Base-by-base conservation (phyloP, 164 flowering plant species). In the Tinospora cordifolia region DNA sequence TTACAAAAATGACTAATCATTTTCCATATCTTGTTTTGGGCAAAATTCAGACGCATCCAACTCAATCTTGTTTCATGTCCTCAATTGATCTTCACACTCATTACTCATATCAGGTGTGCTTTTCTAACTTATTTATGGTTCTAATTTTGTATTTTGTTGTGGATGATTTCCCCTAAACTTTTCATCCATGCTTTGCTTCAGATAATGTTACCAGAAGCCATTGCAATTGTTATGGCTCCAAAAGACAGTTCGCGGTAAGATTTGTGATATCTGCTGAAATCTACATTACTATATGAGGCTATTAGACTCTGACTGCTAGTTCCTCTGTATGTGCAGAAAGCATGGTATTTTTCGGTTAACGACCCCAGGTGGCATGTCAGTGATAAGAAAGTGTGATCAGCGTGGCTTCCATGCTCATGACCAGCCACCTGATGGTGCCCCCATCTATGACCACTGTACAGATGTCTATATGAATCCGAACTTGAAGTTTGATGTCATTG, bases 221-320 rank as follows among this genome's bases (percentile, higher is more conserved):
- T 94, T 74, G 97, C 99, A 58, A 89, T 92, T 69, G 99, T 92
- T 72, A 94, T 94, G 99, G 99, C 99, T 22, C 99, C 99, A 4
- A 84, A 69, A 79, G 97, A 90, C 77, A 63, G 77, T 73, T 81
- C 91, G 30, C 90, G 87, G 97, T 80, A 30, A 7, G 22, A 3
- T 60, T 12, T 24, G 22, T 70, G 22, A 44, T 15, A 34, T 67
- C 21, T 71, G 30, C 22, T 38, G 39, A 54, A 10, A 8, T 25
- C 47, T 21, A 15, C n/a, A 41, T 46, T 3, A 2, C 27, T 62
- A 17, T 24, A 1, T 8, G 1, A 2, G 44, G 44, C 13, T 1
- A 15, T 22, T 57, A 54, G 36, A 30, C 36, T 30, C 36, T 30
- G 36, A 26, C 25, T 60, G 25, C 17, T 26, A 41, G 17, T 60